Evolutionary conservation across 495 filamentous ascomycete genomes (phyloP).

Genomic region (Podospora pseudoanserina): DNA sequence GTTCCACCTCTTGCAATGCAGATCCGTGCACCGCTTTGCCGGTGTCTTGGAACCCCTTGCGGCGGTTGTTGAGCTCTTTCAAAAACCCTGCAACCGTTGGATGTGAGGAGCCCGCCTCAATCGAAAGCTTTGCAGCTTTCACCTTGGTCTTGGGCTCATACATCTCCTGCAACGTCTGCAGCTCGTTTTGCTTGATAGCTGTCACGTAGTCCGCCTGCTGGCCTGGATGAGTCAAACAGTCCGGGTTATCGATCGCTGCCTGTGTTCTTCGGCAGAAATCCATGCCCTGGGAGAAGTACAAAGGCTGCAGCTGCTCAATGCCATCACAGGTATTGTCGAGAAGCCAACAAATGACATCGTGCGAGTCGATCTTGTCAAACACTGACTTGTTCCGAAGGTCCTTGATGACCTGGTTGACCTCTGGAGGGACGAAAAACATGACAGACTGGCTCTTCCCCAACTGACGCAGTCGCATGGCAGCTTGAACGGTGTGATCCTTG

Average conservation of each 20-base stretch:
- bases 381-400: conserved; percentile 31
- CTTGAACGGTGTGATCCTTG: conserved; percentile 51
- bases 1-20: conserved; percentile 52
- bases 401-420: conserved; percentile 48
- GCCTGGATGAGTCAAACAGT: conserved; percentile 16
- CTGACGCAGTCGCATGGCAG: conserved; percentile 47
- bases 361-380: conserved; percentile 35
- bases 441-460: conserved; percentile 34
- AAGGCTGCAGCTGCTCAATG: conserved; percentile 51
- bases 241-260: conserved; percentile 23
- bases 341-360: conserved; percentile 57
- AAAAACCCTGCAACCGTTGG: conserved; percentile 26
- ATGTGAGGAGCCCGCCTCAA: conserved; percentile 15
- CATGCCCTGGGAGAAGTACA: conserved; percentile 55
- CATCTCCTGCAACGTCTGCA: conserved; percentile 34
- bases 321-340: conserved; percentile 57
- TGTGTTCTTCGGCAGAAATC: conserved; percentile 51
- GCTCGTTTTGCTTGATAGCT: conserved; percentile 35
- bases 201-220: conserved; percentile 23
- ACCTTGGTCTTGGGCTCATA: conserved; percentile 30
- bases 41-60: conserved; percentile 32
- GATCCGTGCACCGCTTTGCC: conserved; percentile 37
- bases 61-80: conserved; percentile 32
- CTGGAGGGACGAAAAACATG: conserved; percentile 39
- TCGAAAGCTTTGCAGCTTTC: not conserved